Evolutionary conservation across 768 basidiomycete genomes (phyloP).

Genomic region (Leccinum uliginosum): DNA sequence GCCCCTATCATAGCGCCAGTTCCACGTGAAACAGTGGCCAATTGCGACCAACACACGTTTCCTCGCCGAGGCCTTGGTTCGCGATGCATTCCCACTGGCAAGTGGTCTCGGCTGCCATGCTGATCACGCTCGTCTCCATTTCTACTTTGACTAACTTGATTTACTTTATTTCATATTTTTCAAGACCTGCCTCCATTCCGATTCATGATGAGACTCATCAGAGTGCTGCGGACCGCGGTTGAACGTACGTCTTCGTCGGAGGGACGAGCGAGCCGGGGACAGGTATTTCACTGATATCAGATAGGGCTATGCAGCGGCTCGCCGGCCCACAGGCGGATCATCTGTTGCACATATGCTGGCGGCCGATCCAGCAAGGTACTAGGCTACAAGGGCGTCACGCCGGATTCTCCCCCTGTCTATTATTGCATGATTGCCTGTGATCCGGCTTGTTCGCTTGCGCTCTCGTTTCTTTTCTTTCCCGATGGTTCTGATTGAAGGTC

Average conservation of each 20-base stretch:
- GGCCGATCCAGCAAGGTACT: neutral
- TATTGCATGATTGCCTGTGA: neutral
- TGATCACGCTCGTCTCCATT: neutral
- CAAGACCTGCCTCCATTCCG: neutral
- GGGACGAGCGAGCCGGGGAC: neutral
- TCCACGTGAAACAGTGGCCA: neutral
- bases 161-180: neutral
- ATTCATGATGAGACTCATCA: neutral
- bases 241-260: neutral
- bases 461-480: neutral
- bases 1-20: neutral
- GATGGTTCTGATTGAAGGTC: neutral
- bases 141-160: neutral
- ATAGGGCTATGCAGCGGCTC: neutral
- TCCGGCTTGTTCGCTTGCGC: neutral
- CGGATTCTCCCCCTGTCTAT: neutral
- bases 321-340: neutral
- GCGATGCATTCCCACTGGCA: constrained; percentile 1
- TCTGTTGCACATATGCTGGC: neutral
- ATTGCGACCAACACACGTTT: constrained; percentile 5
- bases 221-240: neutral
- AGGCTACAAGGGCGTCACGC: neutral
- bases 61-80: constrained; percentile 4
- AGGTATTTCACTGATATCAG: neutral
- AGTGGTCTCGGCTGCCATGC: neutral